These are phyloP conservation scores for Thielaviopsis ethacetica DNA, from an alignment of 2,329 filamentous ascomycete species.

Conservation along the genomic window DNA sequence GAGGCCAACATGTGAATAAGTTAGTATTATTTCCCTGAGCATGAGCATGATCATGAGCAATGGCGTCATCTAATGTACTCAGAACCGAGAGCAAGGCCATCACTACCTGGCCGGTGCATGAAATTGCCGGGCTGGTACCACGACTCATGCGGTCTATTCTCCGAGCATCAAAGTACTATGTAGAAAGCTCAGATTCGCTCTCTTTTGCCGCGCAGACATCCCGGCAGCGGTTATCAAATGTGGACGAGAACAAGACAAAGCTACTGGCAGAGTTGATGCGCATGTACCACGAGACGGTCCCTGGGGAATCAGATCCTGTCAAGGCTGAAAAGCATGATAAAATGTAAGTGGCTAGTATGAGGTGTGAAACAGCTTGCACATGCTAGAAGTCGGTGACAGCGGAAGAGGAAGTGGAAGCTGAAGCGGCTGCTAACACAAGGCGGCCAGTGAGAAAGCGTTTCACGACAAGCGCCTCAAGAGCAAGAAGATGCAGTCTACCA, in stretches of 20 bases:
- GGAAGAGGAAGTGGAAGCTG: too few species aligned
- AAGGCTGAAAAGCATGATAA: conserved; percentile 33
- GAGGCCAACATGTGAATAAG: conserved; percentile 49
- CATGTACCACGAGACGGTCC: conserved; percentile 31
- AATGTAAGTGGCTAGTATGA: conserved; percentile 23
- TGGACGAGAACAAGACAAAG: conserved; percentile 35
- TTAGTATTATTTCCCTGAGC: conserved; percentile 20
- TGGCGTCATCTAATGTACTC: background rate
- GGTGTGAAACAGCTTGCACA: background rate
- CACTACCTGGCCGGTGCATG: conserved; percentile 32
- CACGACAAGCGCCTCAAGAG: conserved; percentile 27
- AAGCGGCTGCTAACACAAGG: background rate
- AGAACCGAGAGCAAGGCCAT: conserved; percentile 45
- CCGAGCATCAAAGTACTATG: conserved; percentile 38
- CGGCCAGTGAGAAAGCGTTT: conserved; percentile 28
- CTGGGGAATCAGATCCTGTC: conserved; percentile 27
- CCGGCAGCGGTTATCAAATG: conserved; percentile 34
- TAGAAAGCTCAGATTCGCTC: conserved; percentile 32
- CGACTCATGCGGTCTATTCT: conserved; percentile 29
- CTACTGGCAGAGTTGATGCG: conserved; percentile 30
- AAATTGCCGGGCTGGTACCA: conserved; percentile 30
- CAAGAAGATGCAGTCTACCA: conserved; percentile 33
- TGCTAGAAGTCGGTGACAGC: too few species aligned
- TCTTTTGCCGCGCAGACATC: conserved; percentile 39
- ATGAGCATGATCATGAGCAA: background rate